Percentiles rank a stretch among this genome's conserved stretches.
These are phyloP conservation scores for Daldinia sp. DNA, from an alignment of 2,329 filamentous ascomycete genomes.

Conservation along the genomic window DNA sequence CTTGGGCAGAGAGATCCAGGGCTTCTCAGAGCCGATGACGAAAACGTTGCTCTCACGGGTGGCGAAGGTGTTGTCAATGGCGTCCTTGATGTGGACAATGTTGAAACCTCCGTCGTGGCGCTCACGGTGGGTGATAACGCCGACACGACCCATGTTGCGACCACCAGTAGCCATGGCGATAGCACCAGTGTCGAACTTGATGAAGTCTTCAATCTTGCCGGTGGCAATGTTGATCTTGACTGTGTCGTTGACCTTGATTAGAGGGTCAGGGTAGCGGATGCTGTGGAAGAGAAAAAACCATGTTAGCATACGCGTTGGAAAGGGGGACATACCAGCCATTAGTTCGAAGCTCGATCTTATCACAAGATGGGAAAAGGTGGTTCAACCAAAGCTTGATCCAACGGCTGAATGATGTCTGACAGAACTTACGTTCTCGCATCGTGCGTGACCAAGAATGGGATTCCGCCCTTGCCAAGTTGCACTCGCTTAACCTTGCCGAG, in stretches of 20 bases:
- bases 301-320: slow-evolving; percentile 52
- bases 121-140: slow-evolving; percentile 99
- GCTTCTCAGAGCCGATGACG: slow-evolving; percentile 98
- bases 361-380: slow-evolving; percentile 48
- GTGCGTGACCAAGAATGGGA: slow-evolving; percentile 99
- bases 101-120: slow-evolving; percentile 99
- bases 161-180: slow-evolving; percentile 99
- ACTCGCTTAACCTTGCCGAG: slow-evolving; percentile 99
- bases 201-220: slow-evolving; percentile 97
- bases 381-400: slow-evolving; percentile 98
- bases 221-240: slow-evolving; percentile 98
- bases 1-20: slow-evolving; percentile 99
- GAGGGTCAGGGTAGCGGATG: slow-evolving; percentile 98
- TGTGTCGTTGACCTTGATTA: slow-evolving; percentile 99
- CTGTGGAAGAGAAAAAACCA: slow-evolving; percentile 57
- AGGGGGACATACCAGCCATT: slow-evolving; percentile 63
- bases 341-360: slow-evolving; percentile 52
- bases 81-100: slow-evolving; percentile 99
- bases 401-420: slow-evolving; percentile 99
- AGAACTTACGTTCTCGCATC: slow-evolving; percentile 99
- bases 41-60: slow-evolving; percentile 99
- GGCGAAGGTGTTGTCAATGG: slow-evolving; percentile 99
- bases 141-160: slow-evolving; percentile 99
- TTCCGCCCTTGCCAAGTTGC: slow-evolving; percentile 98
- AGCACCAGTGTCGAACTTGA: slow-evolving; percentile 98